Evolutionary conservation across 768 basidiomycete species (phyloP).

Genomic region (Pulveroboletus frians): DNA sequence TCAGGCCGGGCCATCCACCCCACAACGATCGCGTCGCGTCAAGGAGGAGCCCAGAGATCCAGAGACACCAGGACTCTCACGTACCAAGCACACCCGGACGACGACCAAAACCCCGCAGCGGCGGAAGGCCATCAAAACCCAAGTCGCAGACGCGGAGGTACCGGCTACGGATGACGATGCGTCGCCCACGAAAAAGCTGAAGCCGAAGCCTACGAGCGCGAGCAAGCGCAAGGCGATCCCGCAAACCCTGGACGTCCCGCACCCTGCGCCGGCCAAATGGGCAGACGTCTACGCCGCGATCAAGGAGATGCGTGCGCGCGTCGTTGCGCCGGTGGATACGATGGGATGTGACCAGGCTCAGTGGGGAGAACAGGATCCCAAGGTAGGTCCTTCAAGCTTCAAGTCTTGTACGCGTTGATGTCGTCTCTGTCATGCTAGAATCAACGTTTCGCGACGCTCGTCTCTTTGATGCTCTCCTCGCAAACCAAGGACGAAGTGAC

Average conservation of each 20-base stretch:
- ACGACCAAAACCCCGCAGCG: not conserved
- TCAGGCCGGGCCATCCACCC: conserved; percentile 15
- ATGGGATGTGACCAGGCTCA: conserved; percentile 84
- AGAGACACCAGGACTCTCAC: not conserved
- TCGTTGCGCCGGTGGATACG: conserved; percentile 84
- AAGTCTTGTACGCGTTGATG: not conserved
- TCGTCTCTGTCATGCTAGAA: conserved; percentile 42
- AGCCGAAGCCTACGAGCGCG: conserved; percentile 42
- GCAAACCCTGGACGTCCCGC: conserved; percentile 51
- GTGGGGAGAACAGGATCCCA: conserved; percentile 55
- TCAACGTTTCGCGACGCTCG: conserved; percentile 74
- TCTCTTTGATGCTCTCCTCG: conserved; percentile 92
- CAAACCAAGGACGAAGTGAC: conserved; percentile 94
- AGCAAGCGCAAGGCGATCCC: conserved; percentile 55
- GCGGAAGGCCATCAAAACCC: not conserved
- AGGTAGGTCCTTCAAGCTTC: conserved; percentile 37
- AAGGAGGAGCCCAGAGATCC: conserved; percentile 21
- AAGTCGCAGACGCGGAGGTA: not conserved
- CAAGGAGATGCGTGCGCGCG: conserved; percentile 65
- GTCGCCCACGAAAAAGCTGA: not conserved
- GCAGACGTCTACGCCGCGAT: conserved; percentile 65
- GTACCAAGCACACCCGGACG: not conserved
- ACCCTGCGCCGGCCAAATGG: conserved; percentile 67
- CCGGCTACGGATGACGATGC: no score
- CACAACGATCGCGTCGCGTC: conserved; percentile 25